A percentile compares a stretch with the other conserved stretches of the same genome.
These are phyloP conservation scores for Clonostachys chloroleuca DNA, from an alignment of 2,329 filamentous ascomycete genomes.

Conservation along the genomic window DNA sequence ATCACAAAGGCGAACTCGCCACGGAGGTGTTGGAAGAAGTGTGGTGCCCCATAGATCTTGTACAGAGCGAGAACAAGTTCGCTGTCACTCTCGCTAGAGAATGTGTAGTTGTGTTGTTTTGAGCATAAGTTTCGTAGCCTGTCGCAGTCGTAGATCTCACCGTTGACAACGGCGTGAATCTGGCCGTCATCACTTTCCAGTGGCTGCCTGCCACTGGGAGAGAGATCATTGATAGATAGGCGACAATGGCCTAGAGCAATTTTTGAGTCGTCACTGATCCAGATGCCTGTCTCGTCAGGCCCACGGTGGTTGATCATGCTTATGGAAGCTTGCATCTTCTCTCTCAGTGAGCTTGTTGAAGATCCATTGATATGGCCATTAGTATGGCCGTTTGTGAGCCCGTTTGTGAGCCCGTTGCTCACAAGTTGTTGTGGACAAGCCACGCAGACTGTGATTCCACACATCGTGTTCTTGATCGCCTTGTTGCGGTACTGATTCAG, in stretches of 20 bases:
- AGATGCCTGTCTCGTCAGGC: constrained; percentile 19
- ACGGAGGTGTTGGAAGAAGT: constrained; percentile 32
- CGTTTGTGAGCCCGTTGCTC: too few relatives aligned
- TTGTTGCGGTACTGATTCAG: too few relatives aligned
- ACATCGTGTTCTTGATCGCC: too few relatives aligned
- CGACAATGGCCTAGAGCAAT: constrained; percentile 39
- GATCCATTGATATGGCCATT: too few relatives aligned
- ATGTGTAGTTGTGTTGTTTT: constrained; percentile 30
- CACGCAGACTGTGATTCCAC: too few relatives aligned
- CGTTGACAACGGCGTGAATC: constrained; percentile 54
- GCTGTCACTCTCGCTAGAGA: constrained; percentile 40
- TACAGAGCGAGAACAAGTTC: constrained; percentile 51
- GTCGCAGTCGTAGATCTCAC: constrained; percentile 54
- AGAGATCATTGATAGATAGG: constrained; percentile 49
- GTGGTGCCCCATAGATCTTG: constrained; percentile 34
- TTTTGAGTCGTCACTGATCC: constrained; percentile 13
- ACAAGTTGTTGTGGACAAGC: too few relatives aligned
- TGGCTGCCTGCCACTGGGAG: constrained; percentile 39
- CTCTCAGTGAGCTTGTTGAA: too few relatives aligned
- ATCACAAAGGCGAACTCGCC: constrained; percentile 51
- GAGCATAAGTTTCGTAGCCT: constrained; percentile 28
- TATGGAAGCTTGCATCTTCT: constrained; percentile 10
- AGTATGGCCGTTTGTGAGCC: too few relatives aligned
- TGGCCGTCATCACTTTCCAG: constrained; percentile 26
- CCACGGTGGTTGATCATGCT: constrained; percentile 20